These are phyloP conservation scores for Phytophthora sp. DNA, from an alignment of 352 stramenopile genomes.

Conservation along the genomic window DNA sequence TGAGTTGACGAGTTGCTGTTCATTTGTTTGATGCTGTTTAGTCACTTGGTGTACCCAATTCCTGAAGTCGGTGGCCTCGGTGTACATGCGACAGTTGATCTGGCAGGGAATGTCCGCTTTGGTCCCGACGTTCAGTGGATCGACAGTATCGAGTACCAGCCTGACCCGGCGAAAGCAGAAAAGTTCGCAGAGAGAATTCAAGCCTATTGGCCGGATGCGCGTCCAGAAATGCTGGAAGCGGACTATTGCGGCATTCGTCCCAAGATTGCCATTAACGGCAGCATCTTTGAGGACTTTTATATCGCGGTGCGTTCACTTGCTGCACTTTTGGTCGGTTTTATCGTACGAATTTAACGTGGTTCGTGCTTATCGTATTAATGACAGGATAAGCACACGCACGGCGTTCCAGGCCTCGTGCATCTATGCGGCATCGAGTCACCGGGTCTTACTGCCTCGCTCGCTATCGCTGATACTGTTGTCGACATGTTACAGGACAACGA, in stretches of 20 bases:
- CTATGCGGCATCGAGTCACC: slow-evolving; percentile 97
- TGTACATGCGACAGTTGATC: slow-evolving; percentile 96
- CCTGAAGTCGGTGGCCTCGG: slow-evolving; percentile 94
- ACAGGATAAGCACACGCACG: slow-evolving; percentile 70
- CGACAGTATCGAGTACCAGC: slow-evolving; percentile 85
- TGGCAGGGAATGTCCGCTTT: slow-evolving; percentile 93
- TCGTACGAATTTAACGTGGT: too few relatives aligned
- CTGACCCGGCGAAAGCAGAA: slow-evolving; percentile 61
- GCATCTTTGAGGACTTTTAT: slow-evolving; percentile 90
- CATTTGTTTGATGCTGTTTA: slow-evolving; percentile 17
- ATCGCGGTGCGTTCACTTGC: slow-evolving; percentile 62
- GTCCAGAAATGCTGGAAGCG: slow-evolving; percentile 74
- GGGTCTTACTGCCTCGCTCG: slow-evolving; percentile 90
- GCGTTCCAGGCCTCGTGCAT: slow-evolving; percentile 88
- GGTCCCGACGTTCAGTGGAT: slow-evolving; percentile 98
- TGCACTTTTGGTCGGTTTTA: not conserved
- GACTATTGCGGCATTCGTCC: slow-evolving; percentile 97
- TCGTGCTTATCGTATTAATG: slow-evolving; percentile 1
- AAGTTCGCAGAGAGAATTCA: slow-evolving; percentile 76
- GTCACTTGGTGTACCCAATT: slow-evolving; percentile 95
- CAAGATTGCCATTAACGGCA: slow-evolving; percentile 86
- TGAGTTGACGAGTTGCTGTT: not conserved
- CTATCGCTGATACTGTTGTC: slow-evolving; percentile 82
- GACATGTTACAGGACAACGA: slow-evolving; percentile 47
- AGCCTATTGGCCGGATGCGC: slow-evolving; percentile 93